Percentiles rank a stretch among this genome's conserved stretches.
Conservation (phyloP, 257 asterid genomes). For the Ophiorrhiza pumila region DNA sequence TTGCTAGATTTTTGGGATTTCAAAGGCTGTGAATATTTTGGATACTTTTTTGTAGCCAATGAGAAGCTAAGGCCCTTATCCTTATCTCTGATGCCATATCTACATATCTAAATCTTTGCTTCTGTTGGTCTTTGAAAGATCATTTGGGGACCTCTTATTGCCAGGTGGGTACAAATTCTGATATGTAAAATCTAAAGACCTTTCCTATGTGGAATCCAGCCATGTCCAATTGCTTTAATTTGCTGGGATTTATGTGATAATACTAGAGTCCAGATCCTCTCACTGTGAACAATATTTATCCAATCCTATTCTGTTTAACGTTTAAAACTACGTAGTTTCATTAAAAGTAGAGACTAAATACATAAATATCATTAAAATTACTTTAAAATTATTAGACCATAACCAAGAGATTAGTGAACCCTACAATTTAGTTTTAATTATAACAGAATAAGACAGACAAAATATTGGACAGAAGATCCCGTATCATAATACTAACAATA, state of each 20-base stretch:
- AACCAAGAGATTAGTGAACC: too few relatives aligned
- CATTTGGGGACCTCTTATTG: slow-evolving; percentile 22
- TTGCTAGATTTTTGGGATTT: slow-evolving; percentile 43
- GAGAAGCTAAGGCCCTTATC: slow-evolving; percentile 53
- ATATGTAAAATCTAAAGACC: slow-evolving; percentile 13
- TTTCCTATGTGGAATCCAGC: slow-evolving; percentile 28
- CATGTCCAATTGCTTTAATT: slow-evolving; percentile 25
- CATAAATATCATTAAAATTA: too few relatives aligned
- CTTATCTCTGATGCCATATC: slow-evolving; percentile 60
- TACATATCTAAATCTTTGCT: slow-evolving; percentile 45
- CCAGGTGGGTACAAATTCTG: slow-evolving; percentile 18
- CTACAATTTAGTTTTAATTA: too few relatives aligned
- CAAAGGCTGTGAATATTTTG: slow-evolving; percentile 44
- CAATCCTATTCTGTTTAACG: too few relatives aligned
- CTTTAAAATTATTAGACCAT: too few relatives aligned
- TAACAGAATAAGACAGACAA: too few relatives aligned
- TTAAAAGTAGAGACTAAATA: too few relatives aligned
- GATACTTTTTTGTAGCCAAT: slow-evolving; percentile 51
- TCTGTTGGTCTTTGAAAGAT: slow-evolving; percentile 51
- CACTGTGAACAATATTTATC: too few relatives aligned
- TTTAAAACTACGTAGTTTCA: too few relatives aligned
- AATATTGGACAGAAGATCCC: too few relatives aligned
- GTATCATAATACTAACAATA: too few relatives aligned
- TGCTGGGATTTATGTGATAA: not conserved
- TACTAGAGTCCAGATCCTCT: too few relatives aligned